A percentile compares a stretch with the other conserved stretches of the same genome.
phyloP scores from a whole-genome alignment of 164 flowering plant species.

The Chloranthus sessilifolius region DNA sequence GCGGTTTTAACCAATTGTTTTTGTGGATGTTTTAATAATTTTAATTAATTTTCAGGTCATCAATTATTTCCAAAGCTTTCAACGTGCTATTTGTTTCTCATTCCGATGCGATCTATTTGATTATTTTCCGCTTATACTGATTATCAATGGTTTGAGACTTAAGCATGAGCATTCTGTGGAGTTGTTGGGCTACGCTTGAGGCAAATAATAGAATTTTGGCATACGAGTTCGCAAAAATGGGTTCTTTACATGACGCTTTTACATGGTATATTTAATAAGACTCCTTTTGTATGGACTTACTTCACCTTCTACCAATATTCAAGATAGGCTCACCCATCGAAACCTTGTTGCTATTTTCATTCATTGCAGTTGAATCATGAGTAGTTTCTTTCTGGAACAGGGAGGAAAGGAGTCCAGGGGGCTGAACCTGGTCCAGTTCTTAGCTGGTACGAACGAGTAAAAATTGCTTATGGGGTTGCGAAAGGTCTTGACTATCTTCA shows the following conservation, averaged over 20 bases:
- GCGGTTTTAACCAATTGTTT: no score
- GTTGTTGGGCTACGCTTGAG: slow-evolving; percentile 62
- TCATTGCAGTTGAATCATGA: neutral
- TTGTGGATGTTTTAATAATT: no score
- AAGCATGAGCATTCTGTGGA: slow-evolving; percentile 59
- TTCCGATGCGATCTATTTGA: neutral
- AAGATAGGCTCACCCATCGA: no score
- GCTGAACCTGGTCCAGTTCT: slow-evolving; percentile 86
- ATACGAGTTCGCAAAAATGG: slow-evolving; percentile 54
- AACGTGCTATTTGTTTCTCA: no score
- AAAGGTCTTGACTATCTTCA: slow-evolving; percentile 87
- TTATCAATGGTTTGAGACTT: slow-evolving; percentile 55
- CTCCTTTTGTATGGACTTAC: no score
- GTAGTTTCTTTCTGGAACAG: slow-evolving; percentile 21
- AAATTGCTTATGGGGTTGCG: slow-evolving; percentile 86
- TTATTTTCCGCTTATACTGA: slow-evolving; percentile 27
- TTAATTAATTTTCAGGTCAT: no score
- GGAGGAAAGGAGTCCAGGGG: slow-evolving; percentile 88
- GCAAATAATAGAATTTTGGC: slow-evolving; percentile 51
- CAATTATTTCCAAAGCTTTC: no score
- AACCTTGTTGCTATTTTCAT: no score
- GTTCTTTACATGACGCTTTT: slow-evolving; percentile 65
- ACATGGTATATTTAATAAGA: no score
- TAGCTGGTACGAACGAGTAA: slow-evolving; percentile 75
- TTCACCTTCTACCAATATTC: no score